These are phyloP conservation scores for Trichosporon asahii DNA, from an alignment of 1,284 basidiomycete genomes.

Conservation along the genomic window DNA sequence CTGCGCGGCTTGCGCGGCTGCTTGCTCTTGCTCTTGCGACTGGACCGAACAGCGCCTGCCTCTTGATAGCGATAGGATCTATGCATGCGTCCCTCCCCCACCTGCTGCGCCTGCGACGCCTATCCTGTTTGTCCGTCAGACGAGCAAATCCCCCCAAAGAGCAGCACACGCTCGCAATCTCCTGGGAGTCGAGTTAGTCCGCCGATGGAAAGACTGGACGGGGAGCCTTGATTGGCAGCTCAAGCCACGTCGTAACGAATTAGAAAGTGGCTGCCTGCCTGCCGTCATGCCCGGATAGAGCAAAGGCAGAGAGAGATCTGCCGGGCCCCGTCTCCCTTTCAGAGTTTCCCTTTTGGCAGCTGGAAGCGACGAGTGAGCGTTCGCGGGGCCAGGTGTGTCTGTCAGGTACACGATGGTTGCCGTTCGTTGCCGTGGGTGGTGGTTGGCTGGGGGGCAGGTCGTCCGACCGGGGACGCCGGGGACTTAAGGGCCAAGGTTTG, in stretches of 20 bases:
- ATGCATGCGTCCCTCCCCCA: background rate
- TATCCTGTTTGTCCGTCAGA: background rate
- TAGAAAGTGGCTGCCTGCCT: background rate
- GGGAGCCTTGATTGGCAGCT: background rate
- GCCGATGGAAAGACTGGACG: background rate
- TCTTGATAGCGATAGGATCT: background rate
- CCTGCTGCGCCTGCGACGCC: background rate
- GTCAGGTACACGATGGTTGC: background rate
- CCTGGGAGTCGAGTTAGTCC: background rate
- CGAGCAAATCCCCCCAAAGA: background rate
- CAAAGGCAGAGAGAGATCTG: no score
- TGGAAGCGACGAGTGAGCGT: background rate
- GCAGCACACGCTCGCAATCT: background rate
- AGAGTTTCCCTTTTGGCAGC: background rate
- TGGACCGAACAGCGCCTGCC: background rate
- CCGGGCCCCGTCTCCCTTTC: background rate
- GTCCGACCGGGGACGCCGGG: background rate
- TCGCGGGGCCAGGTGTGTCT: no score
- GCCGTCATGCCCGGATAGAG: background rate
- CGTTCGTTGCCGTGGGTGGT: background rate
- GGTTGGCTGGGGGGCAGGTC: background rate
- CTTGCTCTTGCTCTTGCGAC: background rate
- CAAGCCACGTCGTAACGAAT: background rate
- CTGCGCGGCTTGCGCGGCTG: background rate
- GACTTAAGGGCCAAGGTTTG: background rate